phyloP scores from a whole-genome alignment of 257 asterid species.

The Solanum rostratum region DNA sequence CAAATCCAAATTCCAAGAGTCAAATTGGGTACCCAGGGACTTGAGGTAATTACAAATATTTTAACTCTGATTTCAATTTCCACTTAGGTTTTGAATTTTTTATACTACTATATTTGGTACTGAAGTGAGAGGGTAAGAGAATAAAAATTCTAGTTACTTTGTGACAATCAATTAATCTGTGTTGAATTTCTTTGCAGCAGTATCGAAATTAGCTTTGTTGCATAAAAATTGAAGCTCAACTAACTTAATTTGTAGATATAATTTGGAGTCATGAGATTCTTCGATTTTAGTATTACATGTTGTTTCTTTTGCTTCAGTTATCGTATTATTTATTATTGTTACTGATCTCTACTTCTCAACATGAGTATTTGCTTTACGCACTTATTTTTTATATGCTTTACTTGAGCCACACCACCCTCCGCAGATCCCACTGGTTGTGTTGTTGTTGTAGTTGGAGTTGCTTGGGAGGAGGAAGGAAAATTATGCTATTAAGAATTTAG shows the following conservation, averaged over 20 bases:
- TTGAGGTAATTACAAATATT: slow-evolving; percentile 22
- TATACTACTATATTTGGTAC: neutral
- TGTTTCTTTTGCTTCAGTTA: no score
- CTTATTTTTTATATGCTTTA: no score
- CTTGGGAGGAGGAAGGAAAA: neutral
- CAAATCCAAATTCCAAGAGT: slow-evolving; percentile 31
- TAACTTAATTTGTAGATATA: neutral
- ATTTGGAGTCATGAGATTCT: neutral
- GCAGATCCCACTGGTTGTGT: no score
- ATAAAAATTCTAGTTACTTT: neutral
- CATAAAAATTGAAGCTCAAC: neutral
- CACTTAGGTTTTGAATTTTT: neutral
- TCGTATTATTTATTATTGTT: no score
- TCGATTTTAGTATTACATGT: no score
- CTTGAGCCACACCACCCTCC: no score
- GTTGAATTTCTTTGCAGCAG: neutral
- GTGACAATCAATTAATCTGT: neutral
- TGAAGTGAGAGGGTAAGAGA: neutral
- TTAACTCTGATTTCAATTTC: neutral
- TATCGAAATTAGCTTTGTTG: neutral
- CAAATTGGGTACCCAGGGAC: slow-evolving; percentile 46
- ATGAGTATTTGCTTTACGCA: no score
- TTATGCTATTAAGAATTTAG: neutral
- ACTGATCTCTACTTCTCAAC: no score
- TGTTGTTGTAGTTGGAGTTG: no score